Conservation (phyloP, 2,329 filamentous ascomycete species). For the Cladophialophora exuberans region DNA sequence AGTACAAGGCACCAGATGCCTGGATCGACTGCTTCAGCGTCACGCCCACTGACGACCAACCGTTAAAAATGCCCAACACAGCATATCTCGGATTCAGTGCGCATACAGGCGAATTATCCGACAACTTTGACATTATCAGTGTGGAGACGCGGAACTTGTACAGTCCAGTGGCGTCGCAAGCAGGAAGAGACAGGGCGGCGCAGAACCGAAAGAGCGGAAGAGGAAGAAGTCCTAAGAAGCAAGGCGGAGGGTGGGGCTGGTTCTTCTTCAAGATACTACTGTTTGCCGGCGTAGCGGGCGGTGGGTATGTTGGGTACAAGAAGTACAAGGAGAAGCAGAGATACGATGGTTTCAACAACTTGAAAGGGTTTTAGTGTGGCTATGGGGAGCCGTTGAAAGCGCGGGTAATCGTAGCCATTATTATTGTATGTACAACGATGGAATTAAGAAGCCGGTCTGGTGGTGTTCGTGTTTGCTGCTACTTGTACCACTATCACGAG, state of each 20-base stretch:
- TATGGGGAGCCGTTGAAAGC: not conserved
- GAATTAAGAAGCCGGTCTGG: too few relatives aligned
- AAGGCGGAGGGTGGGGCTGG: constrained; percentile 65
- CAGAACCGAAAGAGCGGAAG: constrained; percentile 33
- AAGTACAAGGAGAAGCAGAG: constrained; percentile 70
- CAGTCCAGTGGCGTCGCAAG: constrained; percentile 49
- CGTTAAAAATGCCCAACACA: constrained; percentile 75
- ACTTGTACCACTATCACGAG: too few relatives aligned
- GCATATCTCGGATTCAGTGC: constrained; percentile 66
- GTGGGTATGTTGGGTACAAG: constrained; percentile 83
- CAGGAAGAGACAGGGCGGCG: constrained; percentile 25
- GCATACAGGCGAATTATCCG: constrained; percentile 93
- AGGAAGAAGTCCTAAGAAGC: constrained; percentile 32
- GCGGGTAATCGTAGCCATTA: not conserved
- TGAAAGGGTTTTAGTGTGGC: constrained; percentile 16
- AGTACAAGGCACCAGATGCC: constrained; percentile 87
- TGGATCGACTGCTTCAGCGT: constrained; percentile 89
- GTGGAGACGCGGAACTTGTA: constrained; percentile 89
- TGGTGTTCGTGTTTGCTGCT: too few relatives aligned
- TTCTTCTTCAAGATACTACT: constrained; percentile 82
- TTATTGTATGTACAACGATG: constrained; percentile 16
- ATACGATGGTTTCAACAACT: constrained; percentile 36
- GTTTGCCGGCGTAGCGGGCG: constrained; percentile 70
- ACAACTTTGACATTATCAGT: constrained; percentile 96
- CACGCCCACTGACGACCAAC: constrained; percentile 61